A percentile compares a stretch with the other conserved stretches of the same genome.
These are phyloP conservation scores for Heliocybe sulcata DNA, from an alignment of 1,284 basidiomycete species.

Conservation along the genomic window DNA sequence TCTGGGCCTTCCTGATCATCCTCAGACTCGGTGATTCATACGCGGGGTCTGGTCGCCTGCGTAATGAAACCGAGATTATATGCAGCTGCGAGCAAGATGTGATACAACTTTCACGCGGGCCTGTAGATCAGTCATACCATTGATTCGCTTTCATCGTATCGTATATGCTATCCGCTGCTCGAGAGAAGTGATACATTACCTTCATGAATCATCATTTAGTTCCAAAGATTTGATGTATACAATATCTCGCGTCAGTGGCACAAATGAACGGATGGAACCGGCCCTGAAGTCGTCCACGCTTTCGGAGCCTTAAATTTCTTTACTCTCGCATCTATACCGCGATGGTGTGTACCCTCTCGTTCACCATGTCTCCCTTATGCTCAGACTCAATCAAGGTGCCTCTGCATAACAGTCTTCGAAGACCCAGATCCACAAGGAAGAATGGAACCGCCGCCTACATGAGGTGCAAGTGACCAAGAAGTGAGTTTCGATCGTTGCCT, in stretches of 20 bases:
- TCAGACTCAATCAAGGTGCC: slow-evolving; percentile 3
- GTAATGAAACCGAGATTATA: too few species aligned
- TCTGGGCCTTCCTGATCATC: too few species aligned
- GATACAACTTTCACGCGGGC: too few species aligned
- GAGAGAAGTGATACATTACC: not conserved
- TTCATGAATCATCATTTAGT: too few species aligned
- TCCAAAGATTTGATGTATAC: too few species aligned
- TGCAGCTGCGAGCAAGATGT: too few species aligned
- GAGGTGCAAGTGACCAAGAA: slow-evolving; percentile 71
- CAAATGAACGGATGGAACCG: not conserved
- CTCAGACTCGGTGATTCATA: too few species aligned
- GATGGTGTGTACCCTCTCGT: slow-evolving; percentile 23
- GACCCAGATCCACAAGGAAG: slow-evolving; percentile 54
- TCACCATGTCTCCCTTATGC: slow-evolving; percentile 7
- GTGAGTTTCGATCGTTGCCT: slow-evolving; percentile 40
- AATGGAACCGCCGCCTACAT: slow-evolving; percentile 70
- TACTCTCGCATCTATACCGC: slow-evolving; percentile 9
- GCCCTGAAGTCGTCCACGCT: not conserved
- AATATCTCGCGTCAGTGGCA: too few species aligned
- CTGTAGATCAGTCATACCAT: too few species aligned
- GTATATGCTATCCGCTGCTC: too few species aligned
- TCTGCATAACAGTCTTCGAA: slow-evolving; percentile 27
- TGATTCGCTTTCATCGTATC: too few species aligned
- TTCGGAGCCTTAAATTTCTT: slow-evolving; percentile 3
- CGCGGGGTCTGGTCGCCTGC: too few species aligned